Conservation (phyloP, 2,329 filamentous ascomycete genomes). For the Anthostomella pinea region DNA sequence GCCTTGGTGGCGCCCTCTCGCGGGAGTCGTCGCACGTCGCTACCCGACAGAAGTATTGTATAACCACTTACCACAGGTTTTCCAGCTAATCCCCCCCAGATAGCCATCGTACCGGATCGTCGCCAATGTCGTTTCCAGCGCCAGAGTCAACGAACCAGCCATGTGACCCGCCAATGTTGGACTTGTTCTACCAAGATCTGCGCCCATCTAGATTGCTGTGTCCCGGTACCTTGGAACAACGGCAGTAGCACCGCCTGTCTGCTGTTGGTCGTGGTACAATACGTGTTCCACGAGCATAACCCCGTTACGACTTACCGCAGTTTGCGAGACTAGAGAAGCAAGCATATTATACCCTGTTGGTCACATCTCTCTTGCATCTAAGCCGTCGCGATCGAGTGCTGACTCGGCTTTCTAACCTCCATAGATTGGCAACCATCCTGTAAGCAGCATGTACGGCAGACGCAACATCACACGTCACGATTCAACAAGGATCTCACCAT, state of each 20-base stretch:
- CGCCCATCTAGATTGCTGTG: slow-evolving; percentile 3
- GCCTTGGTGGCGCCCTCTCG: slow-evolving; percentile 14
- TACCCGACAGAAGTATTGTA: slow-evolving; percentile 21
- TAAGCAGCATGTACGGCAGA: slow-evolving; percentile 1
- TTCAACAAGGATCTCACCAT: not conserved
- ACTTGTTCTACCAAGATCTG: slow-evolving; percentile 3
- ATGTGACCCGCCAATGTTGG: not conserved
- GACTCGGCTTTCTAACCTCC: not conserved
- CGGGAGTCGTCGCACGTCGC: slow-evolving; percentile 19
- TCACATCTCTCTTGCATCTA: not conserved
- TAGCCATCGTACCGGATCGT: not conserved
- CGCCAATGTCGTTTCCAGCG: not conserved
- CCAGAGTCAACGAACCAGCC: not conserved
- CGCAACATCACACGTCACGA: not conserved
- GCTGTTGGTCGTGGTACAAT: no score
- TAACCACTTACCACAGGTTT: slow-evolving; percentile 11
- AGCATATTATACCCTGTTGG: not conserved
- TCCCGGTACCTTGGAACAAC: slow-evolving; percentile 10
- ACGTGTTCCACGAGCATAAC: slow-evolving; percentile 8
- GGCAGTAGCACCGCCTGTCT: not conserved
- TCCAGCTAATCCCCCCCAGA: slow-evolving; percentile 2
- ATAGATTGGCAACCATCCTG: not conserved
- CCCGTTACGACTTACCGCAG: slow-evolving; percentile 13
- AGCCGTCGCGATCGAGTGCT: not conserved
- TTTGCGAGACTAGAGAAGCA: slow-evolving; percentile 15